phyloP scores from a whole-genome alignment of 306 rosid genomes.

The Quercus robur region DNA sequence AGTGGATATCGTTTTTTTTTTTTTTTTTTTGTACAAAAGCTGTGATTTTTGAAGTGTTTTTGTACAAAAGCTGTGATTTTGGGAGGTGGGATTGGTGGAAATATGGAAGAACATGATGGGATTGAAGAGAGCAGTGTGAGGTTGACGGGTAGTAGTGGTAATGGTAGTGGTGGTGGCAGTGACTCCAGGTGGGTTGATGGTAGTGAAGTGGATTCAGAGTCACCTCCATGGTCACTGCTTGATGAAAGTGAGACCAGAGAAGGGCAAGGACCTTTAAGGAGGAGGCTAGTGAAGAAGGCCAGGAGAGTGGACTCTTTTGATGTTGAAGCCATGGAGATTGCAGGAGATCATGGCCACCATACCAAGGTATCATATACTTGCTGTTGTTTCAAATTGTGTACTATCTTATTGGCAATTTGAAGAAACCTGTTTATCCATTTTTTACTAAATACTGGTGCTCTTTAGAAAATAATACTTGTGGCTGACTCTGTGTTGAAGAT shows the following conservation, averaged over 20 bases:
- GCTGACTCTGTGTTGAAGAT: too few species aligned
- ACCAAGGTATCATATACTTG: conserved; percentile 35
- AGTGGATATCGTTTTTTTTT: background rate
- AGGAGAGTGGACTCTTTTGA: conserved; percentile 84
- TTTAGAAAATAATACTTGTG: too few species aligned
- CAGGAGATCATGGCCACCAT: conserved; percentile 49
- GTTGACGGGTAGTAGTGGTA: conserved; percentile 33
- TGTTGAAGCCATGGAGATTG: conserved; percentile 87
- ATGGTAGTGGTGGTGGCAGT: conserved; percentile 39
- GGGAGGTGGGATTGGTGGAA: conserved; percentile 27
- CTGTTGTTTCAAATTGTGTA: background rate
- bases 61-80: background rate
- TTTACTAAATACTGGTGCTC: background rate
- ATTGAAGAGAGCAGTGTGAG: conserved; percentile 71
- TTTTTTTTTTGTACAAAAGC: background rate
- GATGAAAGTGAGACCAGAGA: conserved; percentile 39
- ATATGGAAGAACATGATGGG: conserved; percentile 52
- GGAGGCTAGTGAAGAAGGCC: conserved; percentile 81
- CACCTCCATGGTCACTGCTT: conserved; percentile 37
- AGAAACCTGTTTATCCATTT: background rate
- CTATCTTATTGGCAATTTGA: background rate
- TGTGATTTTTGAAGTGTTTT: conserved; percentile 6
- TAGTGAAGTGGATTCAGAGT: conserved; percentile 71
- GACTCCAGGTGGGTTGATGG: conserved; percentile 91
- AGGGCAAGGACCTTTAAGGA: conserved; percentile 64